phyloP scores from a whole-genome alignment of 306 rosid species.

The Ormosia semicastrata region DNA sequence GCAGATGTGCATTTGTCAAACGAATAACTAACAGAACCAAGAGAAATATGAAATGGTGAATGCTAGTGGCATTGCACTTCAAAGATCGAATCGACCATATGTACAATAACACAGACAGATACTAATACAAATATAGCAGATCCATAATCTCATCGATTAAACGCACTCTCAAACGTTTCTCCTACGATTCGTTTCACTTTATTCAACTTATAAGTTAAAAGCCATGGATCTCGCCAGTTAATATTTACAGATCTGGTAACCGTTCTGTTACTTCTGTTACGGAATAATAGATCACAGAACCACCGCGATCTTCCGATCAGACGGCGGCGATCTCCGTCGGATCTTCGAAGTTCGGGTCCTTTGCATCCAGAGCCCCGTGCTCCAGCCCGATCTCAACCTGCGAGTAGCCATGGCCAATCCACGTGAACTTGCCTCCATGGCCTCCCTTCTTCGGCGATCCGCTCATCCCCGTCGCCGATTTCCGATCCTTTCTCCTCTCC shows the following conservation, averaged over 20 bases:
- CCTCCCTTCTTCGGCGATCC: constrained; percentile 98
- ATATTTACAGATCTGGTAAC: constrained; percentile 13
- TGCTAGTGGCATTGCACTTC: background rate
- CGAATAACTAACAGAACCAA: no score
- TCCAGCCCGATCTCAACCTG: constrained; percentile 47
- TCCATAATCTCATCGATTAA: background rate
- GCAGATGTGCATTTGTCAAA: no score
- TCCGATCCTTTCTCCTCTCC: constrained; percentile 66
- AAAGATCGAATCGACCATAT: background rate
- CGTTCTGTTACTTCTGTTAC: background rate
- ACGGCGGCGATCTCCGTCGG: constrained; percentile 44
- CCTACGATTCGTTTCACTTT: background rate
- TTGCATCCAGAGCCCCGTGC: constrained; percentile 47
- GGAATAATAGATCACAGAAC: background rate
- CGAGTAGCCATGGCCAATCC: constrained; percentile 63
- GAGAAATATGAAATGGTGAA: background rate
- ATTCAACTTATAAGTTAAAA: background rate
- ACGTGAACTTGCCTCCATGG: constrained; percentile 89
- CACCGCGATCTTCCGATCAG: constrained; percentile 24
- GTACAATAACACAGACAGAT: background rate
- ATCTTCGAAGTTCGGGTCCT: constrained; percentile 89
- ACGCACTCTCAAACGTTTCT: background rate
- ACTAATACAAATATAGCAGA: background rate
- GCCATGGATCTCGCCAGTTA: background rate
- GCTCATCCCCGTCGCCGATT: constrained; percentile 74